These are phyloP conservation scores for Salix arbutifolia DNA, from an alignment of 345 rosid genomes.

Conservation along the genomic window DNA sequence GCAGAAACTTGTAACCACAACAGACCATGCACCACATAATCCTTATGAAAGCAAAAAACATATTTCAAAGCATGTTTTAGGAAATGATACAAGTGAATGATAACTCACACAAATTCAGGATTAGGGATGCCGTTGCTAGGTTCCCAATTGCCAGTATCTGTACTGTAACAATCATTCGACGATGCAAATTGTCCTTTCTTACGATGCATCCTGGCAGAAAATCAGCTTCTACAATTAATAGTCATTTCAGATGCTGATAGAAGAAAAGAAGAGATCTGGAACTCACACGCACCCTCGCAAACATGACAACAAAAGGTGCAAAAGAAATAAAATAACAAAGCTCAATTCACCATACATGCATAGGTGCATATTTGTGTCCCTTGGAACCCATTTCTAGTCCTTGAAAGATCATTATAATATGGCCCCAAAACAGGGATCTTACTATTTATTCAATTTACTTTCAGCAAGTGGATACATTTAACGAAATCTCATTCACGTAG, in stretches of 20 bases:
- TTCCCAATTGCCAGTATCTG: conserved; percentile 29
- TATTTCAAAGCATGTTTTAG: conserved; percentile 1
- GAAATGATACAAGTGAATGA: not conserved
- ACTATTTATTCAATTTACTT: conserved; percentile 5
- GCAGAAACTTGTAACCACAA: not conserved
- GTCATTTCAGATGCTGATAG: conserved; percentile 7
- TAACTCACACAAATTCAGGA: conserved; percentile 30
- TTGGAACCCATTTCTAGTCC: not conserved
- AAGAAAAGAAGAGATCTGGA: not conserved
- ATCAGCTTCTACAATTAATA: not conserved
- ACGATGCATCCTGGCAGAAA: conserved; percentile 42
- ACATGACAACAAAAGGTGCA: not conserved
- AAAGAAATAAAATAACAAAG: not conserved
- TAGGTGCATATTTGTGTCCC: not conserved
- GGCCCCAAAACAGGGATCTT: not conserved
- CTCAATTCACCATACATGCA: not conserved
- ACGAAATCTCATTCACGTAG: not conserved
- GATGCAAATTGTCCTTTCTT: conserved; percentile 49
- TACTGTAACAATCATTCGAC: conserved; percentile 20
- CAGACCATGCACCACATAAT: not conserved
- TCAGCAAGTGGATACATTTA: conserved; percentile 26
- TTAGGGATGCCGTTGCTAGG: conserved; percentile 27
- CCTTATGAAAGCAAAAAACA: not conserved
- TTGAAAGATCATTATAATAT: not conserved
- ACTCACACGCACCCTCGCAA: not conserved